Base-by-base conservation (phyloP, 179 eudicot genomes). In the Pouteria campechiana region DNA sequence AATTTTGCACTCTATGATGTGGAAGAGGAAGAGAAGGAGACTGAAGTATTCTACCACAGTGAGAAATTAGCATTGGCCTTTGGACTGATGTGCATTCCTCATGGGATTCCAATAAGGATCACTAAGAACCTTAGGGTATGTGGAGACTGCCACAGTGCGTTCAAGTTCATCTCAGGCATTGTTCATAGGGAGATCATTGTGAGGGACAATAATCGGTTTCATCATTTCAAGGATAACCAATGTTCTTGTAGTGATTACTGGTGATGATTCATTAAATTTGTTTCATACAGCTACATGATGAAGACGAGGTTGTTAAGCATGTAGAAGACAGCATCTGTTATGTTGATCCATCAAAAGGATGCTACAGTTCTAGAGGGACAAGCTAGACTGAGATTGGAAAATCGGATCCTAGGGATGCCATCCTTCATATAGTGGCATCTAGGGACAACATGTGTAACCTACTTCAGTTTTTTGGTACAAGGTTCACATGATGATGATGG, bases 61-160 rank as follows among this genome's bases (percentile, higher is more conserved):
- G 75, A 76, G 58, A 76, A 72, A 55, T 61, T 76, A 32, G 83
- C 83, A 1, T 73, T 76, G 37, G 75, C 83, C 6, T 76, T 68
- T 33, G 83, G 72, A 38, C 70, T 76, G 4, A 41, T 72, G 32
- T 59, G 60, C 0, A 11, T 72, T 23, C 83, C 75, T n/a, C 73
- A 67, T 19, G 57, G 68, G 15, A 55, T 72, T 17, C 78, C 83
- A 7, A 62, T 76, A 17, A 58, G 83, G 46, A 76, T 76, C 32
- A 76, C 75, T 0, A 76, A 76, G 41, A 76, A 76, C 52, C 50
- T 72, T 11, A 68, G 78, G 32, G 59, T 72, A 12, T 76, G 78
- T 52, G 64, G 68, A 0, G 75, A 76, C 46, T 67, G 78, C 40
- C 83, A 72, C 33, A 65, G 64, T 19, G 75, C 78, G 2, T 46